Base-by-base conservation (phyloP, 257 asterid genomes). In the Solanum medicagineum region DNA sequence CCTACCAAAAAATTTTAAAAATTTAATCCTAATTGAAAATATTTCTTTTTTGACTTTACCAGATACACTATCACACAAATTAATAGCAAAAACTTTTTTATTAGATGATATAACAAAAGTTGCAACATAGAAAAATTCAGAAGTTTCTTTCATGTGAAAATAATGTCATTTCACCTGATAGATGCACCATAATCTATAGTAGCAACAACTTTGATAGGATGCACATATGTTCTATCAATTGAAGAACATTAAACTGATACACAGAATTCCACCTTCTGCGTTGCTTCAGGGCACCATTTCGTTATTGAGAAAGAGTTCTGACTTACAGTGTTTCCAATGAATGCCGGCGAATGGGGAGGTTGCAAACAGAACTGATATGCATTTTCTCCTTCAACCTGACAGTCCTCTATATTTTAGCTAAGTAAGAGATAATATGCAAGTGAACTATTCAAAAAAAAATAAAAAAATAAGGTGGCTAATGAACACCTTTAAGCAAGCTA, bases 311-410 rank as follows among this genome's bases (percentile, higher is more conserved):
- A 19, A 29, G 71, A 36, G 69, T 80, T 83, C 62, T 68, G 83
- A 92, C 94, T 93, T 87, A 95, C 99, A 57, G 99, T 95, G 90
- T 97, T 97, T 68, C 99, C 99, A 63, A 97, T 93, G 92, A 97
- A 94, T 83, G 99, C 98, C 32, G 98, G 92, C 74, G 98, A 91
- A 62, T 91, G 95, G 24, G 97, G 96, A 86, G 98, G 99, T 84
- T 97, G 98, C 86, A 97, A 92, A 85, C 94, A 97, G 88, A 97
- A 97, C 86, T 95, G 97, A 89, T 95, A 97, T 6, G 94, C 91
- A 87, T 94, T 94, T 81, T 85, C 89, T 57, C 99, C 98, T 90
- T 93, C 97, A 83, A 85, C 91, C 99, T 94, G 86, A 83, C 91
- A 77, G 36, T 62, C 63, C 71, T 26, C 15, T 4, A 65, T 24